Conservation (phyloP, 106 monocot species). For the Amphibolis antarctica region DNA sequence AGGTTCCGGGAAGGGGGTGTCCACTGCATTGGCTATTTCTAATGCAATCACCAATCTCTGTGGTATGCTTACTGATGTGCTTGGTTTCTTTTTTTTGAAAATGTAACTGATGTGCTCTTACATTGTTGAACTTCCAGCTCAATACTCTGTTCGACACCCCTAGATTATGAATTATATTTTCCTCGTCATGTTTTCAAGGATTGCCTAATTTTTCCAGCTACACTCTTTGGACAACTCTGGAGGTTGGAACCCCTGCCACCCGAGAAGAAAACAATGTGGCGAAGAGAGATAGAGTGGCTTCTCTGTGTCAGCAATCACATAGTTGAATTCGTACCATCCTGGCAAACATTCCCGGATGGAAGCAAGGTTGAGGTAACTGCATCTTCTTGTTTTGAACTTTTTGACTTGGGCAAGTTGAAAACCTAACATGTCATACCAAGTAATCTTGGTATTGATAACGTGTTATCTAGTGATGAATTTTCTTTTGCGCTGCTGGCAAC, state of each 20-base stretch:
- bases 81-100: too few species aligned
- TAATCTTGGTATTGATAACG: too few species aligned
- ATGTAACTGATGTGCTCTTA: too few species aligned
- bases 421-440: too few species aligned
- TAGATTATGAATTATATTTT: not conserved
- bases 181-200: not conserved
- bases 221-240: constrained; percentile 80
- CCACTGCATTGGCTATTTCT: constrained; percentile 73
- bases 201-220: constrained; percentile 26
- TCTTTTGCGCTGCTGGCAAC: too few species aligned
- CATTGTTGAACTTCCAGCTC: not conserved
- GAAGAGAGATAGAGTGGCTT: constrained; percentile 76
- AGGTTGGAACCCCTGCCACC: constrained; percentile 60
- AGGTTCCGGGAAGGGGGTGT: constrained; percentile 82
- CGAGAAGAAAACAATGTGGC: constrained; percentile 81
- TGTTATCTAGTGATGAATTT: too few species aligned
- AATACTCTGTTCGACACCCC: too few species aligned
- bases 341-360: constrained; percentile 88
- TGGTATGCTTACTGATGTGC: constrained; percentile 20
- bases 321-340: constrained; percentile 58
- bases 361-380: constrained; percentile 58
- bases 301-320: constrained; percentile 86
- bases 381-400: not conserved
- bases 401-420: not conserved
- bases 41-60: constrained; percentile 97